Conservation (phyloP, 352 stramenopile species). For the Phytophthora colocasiae region DNA sequence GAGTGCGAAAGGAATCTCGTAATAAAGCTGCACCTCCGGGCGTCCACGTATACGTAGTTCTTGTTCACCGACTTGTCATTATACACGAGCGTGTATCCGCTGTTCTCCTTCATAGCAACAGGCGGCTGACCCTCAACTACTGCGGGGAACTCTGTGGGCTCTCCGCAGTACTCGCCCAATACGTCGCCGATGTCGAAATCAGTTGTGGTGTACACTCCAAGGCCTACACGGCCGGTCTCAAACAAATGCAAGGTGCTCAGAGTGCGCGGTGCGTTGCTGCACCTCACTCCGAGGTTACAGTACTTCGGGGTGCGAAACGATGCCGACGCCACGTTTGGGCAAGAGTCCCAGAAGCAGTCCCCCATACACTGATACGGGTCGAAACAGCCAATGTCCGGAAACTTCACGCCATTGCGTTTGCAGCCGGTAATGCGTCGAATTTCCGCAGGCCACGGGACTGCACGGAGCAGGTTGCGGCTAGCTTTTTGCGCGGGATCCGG, state of each 20-base stretch:
- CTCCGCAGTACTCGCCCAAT: background rate
- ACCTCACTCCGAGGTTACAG: background rate
- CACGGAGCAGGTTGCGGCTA: too few relatives aligned
- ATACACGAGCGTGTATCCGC: constrained; percentile 10
- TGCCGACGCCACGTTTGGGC: background rate
- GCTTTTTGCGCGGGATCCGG: too few relatives aligned
- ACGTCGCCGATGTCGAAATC: background rate
- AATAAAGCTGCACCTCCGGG: background rate
- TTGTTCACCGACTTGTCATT: background rate
- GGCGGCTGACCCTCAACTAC: background rate
- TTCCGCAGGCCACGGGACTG: background rate
- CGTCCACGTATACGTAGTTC: constrained; percentile 15
- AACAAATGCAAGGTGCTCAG: background rate
- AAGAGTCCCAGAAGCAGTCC: background rate
- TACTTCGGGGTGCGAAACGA: too few relatives aligned
- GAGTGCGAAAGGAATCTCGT: background rate
- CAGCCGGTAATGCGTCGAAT: background rate
- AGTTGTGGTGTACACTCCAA: background rate
- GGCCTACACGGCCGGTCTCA: background rate
- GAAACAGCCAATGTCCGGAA: background rate
- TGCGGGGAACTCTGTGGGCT: background rate
- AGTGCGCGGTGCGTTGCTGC: background rate
- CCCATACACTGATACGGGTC: background rate
- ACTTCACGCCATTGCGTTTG: background rate
- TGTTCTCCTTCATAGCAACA: background rate